Conservation (phyloP, 2,329 filamentous ascomycete genomes). For the Aspergillus fischeri region DNA sequence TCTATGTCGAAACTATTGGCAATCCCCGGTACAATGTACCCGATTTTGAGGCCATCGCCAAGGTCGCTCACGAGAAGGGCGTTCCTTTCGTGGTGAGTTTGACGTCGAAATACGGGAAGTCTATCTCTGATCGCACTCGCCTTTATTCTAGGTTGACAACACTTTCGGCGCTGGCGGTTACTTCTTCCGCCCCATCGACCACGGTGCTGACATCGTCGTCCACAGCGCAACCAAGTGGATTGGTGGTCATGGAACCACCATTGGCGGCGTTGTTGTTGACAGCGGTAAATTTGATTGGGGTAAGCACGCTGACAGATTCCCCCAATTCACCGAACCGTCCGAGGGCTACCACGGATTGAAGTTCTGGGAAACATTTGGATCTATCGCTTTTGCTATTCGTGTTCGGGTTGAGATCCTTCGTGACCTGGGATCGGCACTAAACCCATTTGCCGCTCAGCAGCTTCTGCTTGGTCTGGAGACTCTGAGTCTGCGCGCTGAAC, state of each 20-base stretch:
- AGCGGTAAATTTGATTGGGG: conserved; percentile 94
- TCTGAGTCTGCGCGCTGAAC: conserved; percentile 76
- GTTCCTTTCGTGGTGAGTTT: conserved; percentile 58
- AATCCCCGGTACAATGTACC: conserved; percentile 93
- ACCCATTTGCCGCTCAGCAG: conserved; percentile 90
- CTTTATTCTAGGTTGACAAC: conserved; percentile 69
- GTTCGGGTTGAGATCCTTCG: conserved; percentile 85
- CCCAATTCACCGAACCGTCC: conserved; percentile 81
- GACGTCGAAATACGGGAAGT: background rate
- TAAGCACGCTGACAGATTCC: conserved; percentile 76
- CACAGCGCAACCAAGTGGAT: conserved; percentile 98
- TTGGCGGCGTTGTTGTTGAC: conserved; percentile 82
- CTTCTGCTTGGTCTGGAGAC: conserved; percentile 87
- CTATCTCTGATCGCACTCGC: background rate
- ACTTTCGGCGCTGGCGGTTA: conserved; percentile 93
- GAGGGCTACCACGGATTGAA: conserved; percentile 89
- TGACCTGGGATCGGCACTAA: conserved; percentile 77
- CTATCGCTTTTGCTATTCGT: conserved; percentile 79
- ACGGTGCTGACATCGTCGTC: conserved; percentile 89
- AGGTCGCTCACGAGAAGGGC: conserved; percentile 68
- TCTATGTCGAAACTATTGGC: conserved; percentile 88
- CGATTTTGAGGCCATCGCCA: conserved; percentile 81
- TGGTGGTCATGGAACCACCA: conserved; percentile 88
- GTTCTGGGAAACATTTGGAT: conserved; percentile 89
- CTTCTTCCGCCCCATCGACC: conserved; percentile 78